phyloP scores from a whole-genome alignment of 495 filamentous ascomycete genomes.

The Parmelia sp. region DNA sequence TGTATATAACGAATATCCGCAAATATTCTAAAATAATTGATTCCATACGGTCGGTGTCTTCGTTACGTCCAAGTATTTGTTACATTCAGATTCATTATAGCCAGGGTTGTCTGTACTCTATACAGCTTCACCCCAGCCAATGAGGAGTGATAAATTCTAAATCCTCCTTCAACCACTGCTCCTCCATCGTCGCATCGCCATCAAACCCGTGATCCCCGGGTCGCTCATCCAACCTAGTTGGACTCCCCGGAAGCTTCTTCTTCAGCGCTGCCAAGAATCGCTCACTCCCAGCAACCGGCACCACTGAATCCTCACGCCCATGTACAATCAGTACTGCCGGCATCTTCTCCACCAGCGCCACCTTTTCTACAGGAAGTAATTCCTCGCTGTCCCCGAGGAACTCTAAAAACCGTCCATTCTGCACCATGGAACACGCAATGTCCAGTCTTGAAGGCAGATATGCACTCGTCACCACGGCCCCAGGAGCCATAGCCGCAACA shows the following conservation, averaged over 20 bases:
- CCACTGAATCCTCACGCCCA: not conserved
- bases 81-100: no score
- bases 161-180: not conserved
- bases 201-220: not conserved
- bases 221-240: not conserved
- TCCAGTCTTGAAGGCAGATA: not conserved
- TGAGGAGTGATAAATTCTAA: not conserved
- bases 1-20: no score
- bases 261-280: not conserved
- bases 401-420: not conserved
- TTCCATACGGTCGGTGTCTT: no score
- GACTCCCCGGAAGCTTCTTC: not conserved
- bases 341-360: not conserved
- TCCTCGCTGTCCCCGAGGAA: not conserved
- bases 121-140: not conserved
- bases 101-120: no score
- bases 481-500: not conserved
- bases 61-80: no score
- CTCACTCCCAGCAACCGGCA: not conserved
- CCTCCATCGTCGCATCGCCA: not conserved
- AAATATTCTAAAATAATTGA: no score
- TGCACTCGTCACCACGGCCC: not conserved
- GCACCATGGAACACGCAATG: constrained; percentile 1
- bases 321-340: not conserved
- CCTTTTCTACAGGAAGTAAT: not conserved